A percentile compares a stretch with the other conserved stretches of the same genome.
These are phyloP conservation scores for Diaporthe aspalathi DNA, from an alignment of 2,329 filamentous ascomycete genomes.

Conservation along the genomic window DNA sequence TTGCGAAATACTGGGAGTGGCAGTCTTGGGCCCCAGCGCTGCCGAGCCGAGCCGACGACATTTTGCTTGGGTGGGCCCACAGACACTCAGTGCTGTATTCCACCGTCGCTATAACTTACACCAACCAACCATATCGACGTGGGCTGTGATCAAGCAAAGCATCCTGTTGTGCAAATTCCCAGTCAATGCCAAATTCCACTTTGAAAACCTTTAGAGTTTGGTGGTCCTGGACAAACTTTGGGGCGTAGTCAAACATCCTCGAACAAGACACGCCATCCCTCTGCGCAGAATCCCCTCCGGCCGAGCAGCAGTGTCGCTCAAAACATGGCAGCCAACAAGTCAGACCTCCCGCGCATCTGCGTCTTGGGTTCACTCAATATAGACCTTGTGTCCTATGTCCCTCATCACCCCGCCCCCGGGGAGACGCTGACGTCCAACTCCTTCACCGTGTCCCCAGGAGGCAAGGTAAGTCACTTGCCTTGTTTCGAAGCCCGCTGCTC, in stretches of 20 bases:
- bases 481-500: not conserved
- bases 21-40: not conserved
- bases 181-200: not conserved
- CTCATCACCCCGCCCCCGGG: conserved; percentile 83
- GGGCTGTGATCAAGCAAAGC: not conserved
- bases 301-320: not conserved
- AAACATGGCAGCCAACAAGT: conserved; percentile 42
- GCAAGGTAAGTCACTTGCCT: conserved; percentile 67
- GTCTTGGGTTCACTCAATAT: conserved; percentile 95
- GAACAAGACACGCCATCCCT: not conserved
- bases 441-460: conserved; percentile 85
- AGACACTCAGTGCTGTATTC: too few species aligned
- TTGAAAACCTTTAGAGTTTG: not conserved
- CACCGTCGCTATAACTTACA: conserved; percentile 7
- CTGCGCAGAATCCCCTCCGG: not conserved
- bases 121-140: not conserved
- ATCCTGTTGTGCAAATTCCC: not conserved
- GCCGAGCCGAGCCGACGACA: conserved; percentile 32
- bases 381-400: conserved; percentile 89
- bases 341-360: conserved; percentile 68
- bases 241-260: not conserved
- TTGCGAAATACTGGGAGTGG: not conserved
- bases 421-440: conserved; percentile 86
- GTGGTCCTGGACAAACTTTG: not conserved
- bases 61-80: conserved; percentile 12